Base-by-base conservation (phyloP, 345 rosid species). In the Linum usitatissimum region DNA sequence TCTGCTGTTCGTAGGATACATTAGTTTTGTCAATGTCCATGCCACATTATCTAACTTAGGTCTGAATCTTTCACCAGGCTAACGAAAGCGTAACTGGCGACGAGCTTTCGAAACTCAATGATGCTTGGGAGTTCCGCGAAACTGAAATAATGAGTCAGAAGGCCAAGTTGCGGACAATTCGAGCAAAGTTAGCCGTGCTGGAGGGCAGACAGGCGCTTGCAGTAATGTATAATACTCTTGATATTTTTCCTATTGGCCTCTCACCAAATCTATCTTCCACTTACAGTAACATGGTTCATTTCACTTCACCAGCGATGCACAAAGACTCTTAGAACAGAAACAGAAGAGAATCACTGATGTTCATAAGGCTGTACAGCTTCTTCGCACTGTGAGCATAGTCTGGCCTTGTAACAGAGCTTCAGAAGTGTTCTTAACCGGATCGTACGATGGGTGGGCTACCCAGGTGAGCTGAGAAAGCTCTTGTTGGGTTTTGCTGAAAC, bases 361-460 rank as follows among this genome's bases (percentile, higher is more conserved):
- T 64, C 66, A 65, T 28, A 82, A 81, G 79, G 91, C 85, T 31
- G 75, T 83, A 69, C 78, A 63, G 53, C 78, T 83, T 69, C 84
- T 90, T 53, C 85, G 92, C 13, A 78, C 77, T 14, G 81, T 85
- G 55, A 83, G 78, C 75, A 74, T 93, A 71, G 84, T 84, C 56
- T 93, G 94, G 96, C 94, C 91, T 65, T 86, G 80, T 81, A 73
- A 83, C 38, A 34, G 38, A 45, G 97, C 96, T 59, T 74, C 86
- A 38, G 97, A 83, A 76, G 96, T 93, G 70, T 77, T 90, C 61
- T 66, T 93, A 55, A 77, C 85, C 45, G 97, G 99, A 64, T 93
- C 99, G 8, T 93, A 80, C 75, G 99, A 93, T 56, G 96, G 97
- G 40, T 93, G 99, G 99, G 69, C 84, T n/a, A 73, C 92, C 38